Percentiles rank a stretch among this genome's conserved stretches.
Evolutionary conservation across 139 green algal genomes (phyloP).

Genomic region (Helicosporidium sp.): DNA sequence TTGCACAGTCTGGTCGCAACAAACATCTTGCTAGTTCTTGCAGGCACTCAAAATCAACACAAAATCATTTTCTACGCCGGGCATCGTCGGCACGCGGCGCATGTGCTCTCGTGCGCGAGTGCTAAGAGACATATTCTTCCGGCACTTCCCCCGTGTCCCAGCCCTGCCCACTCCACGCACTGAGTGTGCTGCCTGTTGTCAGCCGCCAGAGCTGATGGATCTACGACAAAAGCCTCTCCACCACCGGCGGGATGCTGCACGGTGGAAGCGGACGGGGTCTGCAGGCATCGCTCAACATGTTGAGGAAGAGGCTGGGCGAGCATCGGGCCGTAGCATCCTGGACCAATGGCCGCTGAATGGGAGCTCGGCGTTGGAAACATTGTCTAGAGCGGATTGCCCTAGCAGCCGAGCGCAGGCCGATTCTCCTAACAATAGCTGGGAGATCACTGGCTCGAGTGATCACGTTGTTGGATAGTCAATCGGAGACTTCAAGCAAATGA

Average conservation of each 20-base stretch:
- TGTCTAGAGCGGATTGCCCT: no score
- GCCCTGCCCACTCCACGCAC: no score
- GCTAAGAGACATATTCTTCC: no score
- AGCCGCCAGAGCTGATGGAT: slow-evolving; percentile 32
- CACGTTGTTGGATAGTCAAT: no score
- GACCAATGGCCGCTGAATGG: slow-evolving; percentile 48
- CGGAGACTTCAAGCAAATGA: no score
- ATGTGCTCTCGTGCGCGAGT: no score
- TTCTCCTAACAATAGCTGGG: no score
- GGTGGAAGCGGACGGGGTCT: slow-evolving; percentile 9
- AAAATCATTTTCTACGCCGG: neutral
- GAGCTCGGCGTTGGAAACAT: slow-evolving; percentile 38
- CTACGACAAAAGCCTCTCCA: slow-evolving; percentile 43
- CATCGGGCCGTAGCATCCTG: slow-evolving; percentile 45
- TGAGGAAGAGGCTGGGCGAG: slow-evolving; percentile 31
- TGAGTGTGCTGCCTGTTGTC: slow-evolving; percentile 18
- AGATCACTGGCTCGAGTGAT: no score
- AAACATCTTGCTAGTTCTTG: neutral
- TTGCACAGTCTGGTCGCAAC: neutral
- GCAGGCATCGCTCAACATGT: slow-evolving; percentile 13
- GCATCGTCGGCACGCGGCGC: neutral
- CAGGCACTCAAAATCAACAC: neutral
- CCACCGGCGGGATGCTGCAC: slow-evolving; percentile 33
- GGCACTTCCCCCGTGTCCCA: no score
- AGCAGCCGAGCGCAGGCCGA: no score